Evolutionary conservation across 2,329 filamentous ascomycete genomes (phyloP).

Genomic region (Fusarium drepaniforme): DNA sequence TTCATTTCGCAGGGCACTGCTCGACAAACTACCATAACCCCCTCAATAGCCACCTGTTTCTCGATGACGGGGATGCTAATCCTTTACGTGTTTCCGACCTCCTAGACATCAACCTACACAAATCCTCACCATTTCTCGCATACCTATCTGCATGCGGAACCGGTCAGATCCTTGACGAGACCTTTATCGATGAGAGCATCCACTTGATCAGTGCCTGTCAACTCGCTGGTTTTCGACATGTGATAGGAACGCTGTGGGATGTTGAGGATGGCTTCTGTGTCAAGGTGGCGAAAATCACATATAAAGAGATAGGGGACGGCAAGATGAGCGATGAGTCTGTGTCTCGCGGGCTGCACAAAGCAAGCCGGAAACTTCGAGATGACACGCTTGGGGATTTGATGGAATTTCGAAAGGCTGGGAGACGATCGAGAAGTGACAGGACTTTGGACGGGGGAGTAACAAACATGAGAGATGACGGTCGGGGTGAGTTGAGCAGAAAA

Average conservation of each 20-base stretch:
- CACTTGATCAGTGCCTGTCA: constrained; percentile 11
- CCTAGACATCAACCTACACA: neutral
- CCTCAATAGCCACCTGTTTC: neutral
- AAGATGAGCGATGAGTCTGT: neutral
- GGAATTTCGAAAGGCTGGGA: neutral
- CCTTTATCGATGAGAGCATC: constrained; percentile 1
- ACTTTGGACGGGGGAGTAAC: neutral
- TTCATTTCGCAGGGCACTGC: constrained; percentile 10
- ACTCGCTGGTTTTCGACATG: neutral
- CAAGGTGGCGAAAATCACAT: neutral
- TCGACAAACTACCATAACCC: neutral
- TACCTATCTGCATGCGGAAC: constrained; percentile 5
- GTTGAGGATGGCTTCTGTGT: neutral
- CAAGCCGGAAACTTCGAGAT: neutral
- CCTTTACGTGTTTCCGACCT: neutral
- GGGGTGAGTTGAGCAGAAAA: neutral
- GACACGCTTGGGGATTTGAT: neutral
- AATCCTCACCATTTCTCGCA: neutral
- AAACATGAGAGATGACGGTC: neutral
- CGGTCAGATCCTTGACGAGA: neutral
- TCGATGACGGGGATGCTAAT: neutral
- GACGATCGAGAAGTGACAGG: neutral
- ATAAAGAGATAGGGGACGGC: neutral
- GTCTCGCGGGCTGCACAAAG: neutral
- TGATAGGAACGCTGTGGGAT: constrained; percentile 3